Evolutionary conservation across 345 rosid genomes (phyloP), one percentile per base, ranked within the genome.

Genomic region (Lumnitzera racemosa): DNA sequence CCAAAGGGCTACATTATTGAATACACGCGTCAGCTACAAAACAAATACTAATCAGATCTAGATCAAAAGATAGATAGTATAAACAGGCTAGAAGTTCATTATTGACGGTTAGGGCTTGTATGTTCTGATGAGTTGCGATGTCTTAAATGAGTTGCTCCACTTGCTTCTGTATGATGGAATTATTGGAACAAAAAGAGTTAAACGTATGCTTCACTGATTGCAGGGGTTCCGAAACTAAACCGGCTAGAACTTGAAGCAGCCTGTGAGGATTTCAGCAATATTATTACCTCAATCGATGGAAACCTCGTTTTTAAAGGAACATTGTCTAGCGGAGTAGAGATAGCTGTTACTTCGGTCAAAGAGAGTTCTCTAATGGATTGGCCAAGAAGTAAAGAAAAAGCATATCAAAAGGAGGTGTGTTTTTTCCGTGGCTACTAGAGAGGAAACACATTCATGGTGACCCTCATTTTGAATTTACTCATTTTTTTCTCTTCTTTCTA

Each of bases 181-280:
- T 1, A 36, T 6, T 4, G 10, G 43, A 36, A 36, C 0, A 36
- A 36, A 0, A 11, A 47, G 43, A 47, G 23, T 2, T 50, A 46
- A 65, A 15, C 15, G 11, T 4, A n/a, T 52, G 43, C 11, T 36
- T 36, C 43, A 36, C 7, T 3, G 43, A 36, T 36, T 65, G 62
- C 78, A 90, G 99, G 99, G 48, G 97, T 95, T 53, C 99, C 99
- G 12, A 95, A 90, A 81, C 72, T 95, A 67, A 90, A 88, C 70
- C 80, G 87, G 59, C 47, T 81, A 4, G 98, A 95, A 66, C 72
- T 95, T 67, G 96, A 95, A 73, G 82, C 88, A 75, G 99, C 99
- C 27, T 95, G 99, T 51, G 99, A 95, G 77, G 99, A 95, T 79
- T 95, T 95, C 70, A 90, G 99, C 78, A 95, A 95, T 64, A 95